A percentile compares a stretch with the other conserved stretches of the same genome.
Conservation (phyloP, 495 filamentous ascomycete genomes). For the Glonium stellatum region DNA sequence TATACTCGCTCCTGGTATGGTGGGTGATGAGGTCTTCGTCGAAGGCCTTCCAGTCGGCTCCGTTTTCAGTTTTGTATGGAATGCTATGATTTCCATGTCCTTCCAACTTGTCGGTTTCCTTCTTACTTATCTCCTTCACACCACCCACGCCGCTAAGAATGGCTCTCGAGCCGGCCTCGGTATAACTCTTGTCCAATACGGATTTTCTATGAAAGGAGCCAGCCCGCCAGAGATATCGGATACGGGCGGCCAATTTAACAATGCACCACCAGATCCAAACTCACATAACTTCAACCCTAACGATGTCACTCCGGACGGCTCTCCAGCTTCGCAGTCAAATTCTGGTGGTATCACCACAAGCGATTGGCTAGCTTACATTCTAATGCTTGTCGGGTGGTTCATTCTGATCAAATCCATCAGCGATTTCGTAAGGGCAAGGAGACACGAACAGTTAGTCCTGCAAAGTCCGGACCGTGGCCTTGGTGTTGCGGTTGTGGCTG, state of each 20-base stretch:
- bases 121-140: conserved; percentile 94
- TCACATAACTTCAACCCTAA: conserved; percentile 80
- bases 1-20: conserved; percentile 81
- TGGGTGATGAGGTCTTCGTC: conserved; percentile 89
- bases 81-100: conserved; percentile 97
- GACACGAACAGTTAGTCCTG: conserved; percentile 86
- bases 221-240: conserved; percentile 25
- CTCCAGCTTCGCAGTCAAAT: conserved; percentile 27
- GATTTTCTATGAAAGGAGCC: conserved; percentile 77
- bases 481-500: conserved; percentile 78
- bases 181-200: conserved; percentile 92
- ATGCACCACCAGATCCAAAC: conserved; percentile 75
- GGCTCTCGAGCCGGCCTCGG: conserved; percentile 90
- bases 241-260: conserved; percentile 42
- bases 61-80: conserved; percentile 94
- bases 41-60: conserved; percentile 95
- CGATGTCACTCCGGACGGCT: conserved; percentile 42
- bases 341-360: conserved; percentile 53
- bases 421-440: conserved; percentile 77
- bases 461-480: conserved; percentile 91
- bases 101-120: conserved; percentile 96
- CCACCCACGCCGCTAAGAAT: conserved; percentile 95
- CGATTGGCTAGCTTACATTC: conserved; percentile 84
- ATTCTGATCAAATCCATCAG: conserved; percentile 84
- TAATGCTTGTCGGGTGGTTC: conserved; percentile 99